Evolutionary conservation across 2,329 filamentous ascomycete genomes (phyloP), one percentile per base, ranked within the genome.

Genomic region (Ophiostoma himal-ulmi): DNA sequence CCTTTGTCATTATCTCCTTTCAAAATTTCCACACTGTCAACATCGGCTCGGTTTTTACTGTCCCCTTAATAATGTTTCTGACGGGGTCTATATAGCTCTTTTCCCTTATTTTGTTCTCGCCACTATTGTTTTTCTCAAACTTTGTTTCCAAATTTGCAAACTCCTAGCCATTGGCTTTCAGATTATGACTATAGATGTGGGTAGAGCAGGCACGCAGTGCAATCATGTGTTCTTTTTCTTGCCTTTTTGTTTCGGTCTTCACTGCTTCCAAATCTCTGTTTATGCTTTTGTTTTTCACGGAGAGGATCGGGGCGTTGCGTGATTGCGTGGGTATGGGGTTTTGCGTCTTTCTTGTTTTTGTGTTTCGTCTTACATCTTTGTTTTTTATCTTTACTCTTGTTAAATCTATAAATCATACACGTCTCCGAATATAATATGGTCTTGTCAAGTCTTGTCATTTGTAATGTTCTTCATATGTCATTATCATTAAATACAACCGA

Each of bases 401-500:
- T 62, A 34, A 3, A 34, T 62, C n/a, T 57, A 22, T 57, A 57
- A 62, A 36, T 26, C 7, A 62, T 26, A 62, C 26, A 62, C 57
- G 57, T 62, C 57, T 34, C n/a, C 26, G 22, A 26, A 34, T 62
- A 62, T 62, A 62, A 36, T 36, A 62, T 62, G 26, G 57, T 62
- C 57, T 62, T 7, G 52, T 26, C 52, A 62, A 30, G 54, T 8
- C 57, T 20, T n/a, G 17, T 37, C 6, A 65, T 65, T 39, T 17
- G 14, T 20, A 17, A 34, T 30, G 8, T 26, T 34, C 8, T 34
- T 62, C 26, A 30, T 34, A 26, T 20, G 7, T 60, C 48, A 10
- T 39, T 10, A 36, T 57, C 8, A 22, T 14, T 26, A 14, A 22
- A 57, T 37, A 6, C 11, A 11, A 60, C 70, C 68, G 26, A 76